Evolutionary conservation across 2,329 filamentous ascomycete genomes (phyloP).

Genomic region (Fusarium nygamai): DNA sequence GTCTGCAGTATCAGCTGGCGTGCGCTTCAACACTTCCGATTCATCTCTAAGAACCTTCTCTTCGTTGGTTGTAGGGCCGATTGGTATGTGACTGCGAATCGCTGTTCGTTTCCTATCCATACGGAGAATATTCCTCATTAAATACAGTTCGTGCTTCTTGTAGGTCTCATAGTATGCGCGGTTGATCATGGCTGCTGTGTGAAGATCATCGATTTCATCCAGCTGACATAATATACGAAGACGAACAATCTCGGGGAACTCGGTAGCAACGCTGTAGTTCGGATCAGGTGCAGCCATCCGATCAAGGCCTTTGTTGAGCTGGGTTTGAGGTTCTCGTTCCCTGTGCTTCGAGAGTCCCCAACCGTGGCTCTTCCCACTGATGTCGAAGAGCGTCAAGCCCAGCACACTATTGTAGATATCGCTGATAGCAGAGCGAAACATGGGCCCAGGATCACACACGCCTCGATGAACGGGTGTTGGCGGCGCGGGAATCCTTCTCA

Average conservation of each 20-base stretch:
- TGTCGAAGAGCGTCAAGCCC: constrained; percentile 60
- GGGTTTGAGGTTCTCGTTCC: constrained; percentile 49
- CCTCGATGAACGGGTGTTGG: constrained; percentile 53
- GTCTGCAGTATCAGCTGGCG: constrained; percentile 42
- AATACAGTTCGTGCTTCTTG: constrained; percentile 54
- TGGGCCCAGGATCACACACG: constrained; percentile 60
- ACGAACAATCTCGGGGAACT: constrained; percentile 51
- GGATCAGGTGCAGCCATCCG: constrained; percentile 49
- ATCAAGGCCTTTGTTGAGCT: constrained; percentile 42
- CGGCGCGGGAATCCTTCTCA: constrained; percentile 57
- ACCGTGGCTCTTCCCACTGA: constrained; percentile 59
- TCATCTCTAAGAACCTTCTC: constrained; percentile 49
- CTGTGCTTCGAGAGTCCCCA: constrained; percentile 59
- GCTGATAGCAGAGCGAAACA: constrained; percentile 58
- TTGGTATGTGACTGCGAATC: constrained; percentile 29
- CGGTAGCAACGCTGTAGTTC: constrained; percentile 46
- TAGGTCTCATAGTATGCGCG: constrained; percentile 57
- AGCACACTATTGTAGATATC: constrained; percentile 63
- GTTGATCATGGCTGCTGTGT: constrained; percentile 54
- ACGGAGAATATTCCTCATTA: constrained; percentile 51
- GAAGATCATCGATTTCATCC: constrained; percentile 54
- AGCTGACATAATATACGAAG: constrained; percentile 54
- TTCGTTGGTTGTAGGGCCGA: constrained; percentile 44
- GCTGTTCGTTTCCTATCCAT: constrained; percentile 39
- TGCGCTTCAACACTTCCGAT: constrained; percentile 45